Conservation (phyloP, 2,329 filamentous ascomycete genomes). For the Pseudogymnoascus sp. region DNA sequence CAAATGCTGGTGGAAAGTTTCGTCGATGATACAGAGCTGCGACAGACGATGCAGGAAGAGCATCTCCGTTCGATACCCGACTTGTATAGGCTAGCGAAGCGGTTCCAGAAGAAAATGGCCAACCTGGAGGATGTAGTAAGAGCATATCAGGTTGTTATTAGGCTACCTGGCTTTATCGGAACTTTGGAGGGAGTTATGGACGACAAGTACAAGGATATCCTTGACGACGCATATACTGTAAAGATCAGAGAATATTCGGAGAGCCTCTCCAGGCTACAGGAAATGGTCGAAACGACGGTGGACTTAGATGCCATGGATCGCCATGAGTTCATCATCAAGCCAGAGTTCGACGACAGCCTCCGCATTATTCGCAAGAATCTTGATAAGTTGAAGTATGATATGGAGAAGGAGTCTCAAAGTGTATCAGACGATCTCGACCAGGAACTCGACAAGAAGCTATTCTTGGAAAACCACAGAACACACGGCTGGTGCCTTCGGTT, state of each 20-base stretch:
- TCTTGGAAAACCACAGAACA: constrained; percentile 89
- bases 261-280: constrained; percentile 75
- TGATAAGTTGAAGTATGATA: constrained; percentile 72
- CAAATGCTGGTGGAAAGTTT: constrained; percentile 96
- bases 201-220: constrained; percentile 77
- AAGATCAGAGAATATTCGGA: constrained; percentile 71
- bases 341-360: constrained; percentile 87
- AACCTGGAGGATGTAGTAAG: constrained; percentile 93
- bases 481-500: constrained; percentile 96
- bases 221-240: constrained; percentile 79
- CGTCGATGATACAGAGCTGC: constrained; percentile 80
- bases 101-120: constrained; percentile 85
- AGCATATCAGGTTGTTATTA: constrained; percentile 88
- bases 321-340: constrained; percentile 98
- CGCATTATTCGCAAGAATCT: constrained; percentile 85
- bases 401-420: constrained; percentile 70
- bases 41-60: constrained; percentile 94
- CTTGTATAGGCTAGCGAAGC: constrained; percentile 85
- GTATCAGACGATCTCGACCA: constrained; percentile 77
- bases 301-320: constrained; percentile 92
- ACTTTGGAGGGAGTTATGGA: constrained; percentile 93
- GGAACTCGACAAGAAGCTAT: constrained; percentile 97
- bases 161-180: constrained; percentile 79
- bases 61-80: constrained; percentile 90
- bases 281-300: constrained; percentile 98